Conservation (phyloP, 2,329 filamentous ascomycete genomes). For the Aspergillus sp. region DNA sequence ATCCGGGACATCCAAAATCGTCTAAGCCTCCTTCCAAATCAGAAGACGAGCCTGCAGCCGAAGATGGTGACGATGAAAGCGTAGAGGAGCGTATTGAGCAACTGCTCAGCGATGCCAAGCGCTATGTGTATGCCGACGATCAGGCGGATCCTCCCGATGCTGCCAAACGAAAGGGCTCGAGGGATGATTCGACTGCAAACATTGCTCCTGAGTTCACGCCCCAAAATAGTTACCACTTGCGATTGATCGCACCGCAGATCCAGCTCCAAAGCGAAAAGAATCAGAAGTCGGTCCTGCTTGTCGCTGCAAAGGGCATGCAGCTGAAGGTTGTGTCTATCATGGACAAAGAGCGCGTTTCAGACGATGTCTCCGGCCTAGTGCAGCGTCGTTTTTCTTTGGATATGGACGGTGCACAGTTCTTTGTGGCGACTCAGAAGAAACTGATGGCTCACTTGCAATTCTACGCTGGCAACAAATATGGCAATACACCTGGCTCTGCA, state of each 20-base stretch:
- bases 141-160: conserved; percentile 30
- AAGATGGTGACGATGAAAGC: conserved; percentile 56
- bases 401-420: conserved; percentile 98
- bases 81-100: conserved; percentile 81
- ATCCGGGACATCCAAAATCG: conserved; percentile 39
- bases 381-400: conserved; percentile 89
- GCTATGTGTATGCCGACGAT: conserved; percentile 70
- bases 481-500: conserved; percentile 70
- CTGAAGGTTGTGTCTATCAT: conserved; percentile 96
- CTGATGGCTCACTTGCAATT: conserved; percentile 82
- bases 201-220: conserved; percentile 83
- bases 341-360: conserved; percentile 87
- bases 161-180: conserved; percentile 34
- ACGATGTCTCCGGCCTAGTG: conserved; percentile 89
- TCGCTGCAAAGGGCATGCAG: conserved; percentile 96
- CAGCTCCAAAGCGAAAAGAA: conserved; percentile 99
- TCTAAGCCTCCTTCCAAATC: conserved; percentile 20
- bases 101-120: conserved; percentile 74
- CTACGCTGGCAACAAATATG: conserved; percentile 92
- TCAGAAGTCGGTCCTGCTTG: conserved; percentile 89
- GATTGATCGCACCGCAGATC: conserved; percentile 93
- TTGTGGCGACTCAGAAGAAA: conserved; percentile 89
- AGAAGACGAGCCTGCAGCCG: conserved; percentile 23
- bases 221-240: conserved; percentile 89
- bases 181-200: conserved; percentile 58